These are phyloP conservation scores for Ceratocystis destructans DNA, from an alignment of 2,329 filamentous ascomycete genomes.

Conservation along the genomic window DNA sequence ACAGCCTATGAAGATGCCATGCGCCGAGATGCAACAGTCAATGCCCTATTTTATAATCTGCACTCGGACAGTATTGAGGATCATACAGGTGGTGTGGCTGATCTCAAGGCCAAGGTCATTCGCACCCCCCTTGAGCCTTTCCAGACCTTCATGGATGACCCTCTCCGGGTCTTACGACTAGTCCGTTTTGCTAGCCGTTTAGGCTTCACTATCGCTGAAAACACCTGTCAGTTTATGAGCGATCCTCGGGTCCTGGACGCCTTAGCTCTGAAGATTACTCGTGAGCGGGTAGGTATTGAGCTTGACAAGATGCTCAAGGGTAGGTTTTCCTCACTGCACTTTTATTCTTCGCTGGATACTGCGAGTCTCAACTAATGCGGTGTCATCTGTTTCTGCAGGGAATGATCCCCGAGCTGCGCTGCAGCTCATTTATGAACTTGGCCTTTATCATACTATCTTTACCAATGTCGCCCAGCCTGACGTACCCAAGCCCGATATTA, in stretches of 20 bases:
- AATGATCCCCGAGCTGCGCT: conserved; percentile 48
- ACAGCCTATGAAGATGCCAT: conserved; percentile 81
- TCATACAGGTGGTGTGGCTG: conserved; percentile 63
- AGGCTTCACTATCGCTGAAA: conserved; percentile 59
- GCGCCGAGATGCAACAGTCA: conserved; percentile 82
- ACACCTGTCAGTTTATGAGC: conserved; percentile 59
- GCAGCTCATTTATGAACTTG: conserved; percentile 50
- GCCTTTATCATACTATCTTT: conserved; percentile 60
- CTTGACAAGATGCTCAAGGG: conserved; percentile 83
- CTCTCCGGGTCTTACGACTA: conserved; percentile 69
- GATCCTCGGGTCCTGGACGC: conserved; percentile 64
- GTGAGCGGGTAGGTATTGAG: conserved; percentile 77
- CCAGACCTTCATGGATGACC: conserved; percentile 90
- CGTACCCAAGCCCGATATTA: conserved; percentile 41
- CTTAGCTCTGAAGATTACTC: conserved; percentile 76
- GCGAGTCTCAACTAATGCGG: neutral
- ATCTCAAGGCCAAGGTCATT: conserved; percentile 60
- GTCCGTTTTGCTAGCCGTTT: conserved; percentile 83
- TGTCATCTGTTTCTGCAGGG: conserved; percentile 27
- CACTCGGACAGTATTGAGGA: conserved; percentile 70
- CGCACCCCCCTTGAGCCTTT: conserved; percentile 76
- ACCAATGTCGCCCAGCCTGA: conserved; percentile 47
- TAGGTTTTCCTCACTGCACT: conserved; percentile 22
- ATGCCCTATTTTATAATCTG: conserved; percentile 91
- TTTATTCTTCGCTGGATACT: neutral